phyloP scores from a whole-genome alignment of 331 rosid genomes.

The Cydonia oblonga region DNA sequence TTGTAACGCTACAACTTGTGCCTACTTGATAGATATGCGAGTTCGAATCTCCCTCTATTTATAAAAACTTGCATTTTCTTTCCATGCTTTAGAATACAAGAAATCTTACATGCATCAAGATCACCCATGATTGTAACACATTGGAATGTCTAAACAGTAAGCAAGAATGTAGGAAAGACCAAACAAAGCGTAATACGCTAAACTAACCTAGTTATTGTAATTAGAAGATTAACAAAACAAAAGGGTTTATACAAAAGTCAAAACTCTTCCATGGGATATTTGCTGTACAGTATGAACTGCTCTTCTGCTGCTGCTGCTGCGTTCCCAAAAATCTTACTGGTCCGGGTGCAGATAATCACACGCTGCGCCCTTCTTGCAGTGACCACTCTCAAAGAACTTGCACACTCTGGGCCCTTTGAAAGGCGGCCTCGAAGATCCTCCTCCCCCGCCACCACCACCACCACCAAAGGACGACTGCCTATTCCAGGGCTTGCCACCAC shows the following conservation, averaged over 20 bases:
- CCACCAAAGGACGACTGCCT: slow-evolving; percentile 57
- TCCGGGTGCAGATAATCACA: slow-evolving; percentile 70
- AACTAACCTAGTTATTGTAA: slow-evolving; percentile 2
- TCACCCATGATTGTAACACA: too few species aligned
- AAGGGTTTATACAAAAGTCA: slow-evolving; percentile 25
- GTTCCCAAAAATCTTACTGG: slow-evolving; percentile 24
- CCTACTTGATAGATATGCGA: not conserved
- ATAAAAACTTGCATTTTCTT: too few species aligned
- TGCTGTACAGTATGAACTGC: too few species aligned
- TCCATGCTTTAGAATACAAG: too few species aligned
- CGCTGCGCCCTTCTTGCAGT: slow-evolving; percentile 75
- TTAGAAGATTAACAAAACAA: slow-evolving; percentile 6
- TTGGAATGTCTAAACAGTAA: too few species aligned
- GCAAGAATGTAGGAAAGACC: too few species aligned
- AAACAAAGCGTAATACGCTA: not conserved
- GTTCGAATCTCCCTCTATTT: too few species aligned
- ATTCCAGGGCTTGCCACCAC: slow-evolving; percentile 66
- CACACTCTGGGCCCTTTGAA: too few species aligned
- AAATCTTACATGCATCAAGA: too few species aligned
- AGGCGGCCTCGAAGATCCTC: too few species aligned
- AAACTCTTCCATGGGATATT: slow-evolving; percentile 20
- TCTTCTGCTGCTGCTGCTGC: not conserved
- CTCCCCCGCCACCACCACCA: slow-evolving; percentile 41
- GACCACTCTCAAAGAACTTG: slow-evolving; percentile 72
- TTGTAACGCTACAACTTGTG: not conserved